Evolutionary conservation across 2,329 filamentous ascomycete species (phyloP).

Genomic region (Sarocladiaceae sp.): DNA sequence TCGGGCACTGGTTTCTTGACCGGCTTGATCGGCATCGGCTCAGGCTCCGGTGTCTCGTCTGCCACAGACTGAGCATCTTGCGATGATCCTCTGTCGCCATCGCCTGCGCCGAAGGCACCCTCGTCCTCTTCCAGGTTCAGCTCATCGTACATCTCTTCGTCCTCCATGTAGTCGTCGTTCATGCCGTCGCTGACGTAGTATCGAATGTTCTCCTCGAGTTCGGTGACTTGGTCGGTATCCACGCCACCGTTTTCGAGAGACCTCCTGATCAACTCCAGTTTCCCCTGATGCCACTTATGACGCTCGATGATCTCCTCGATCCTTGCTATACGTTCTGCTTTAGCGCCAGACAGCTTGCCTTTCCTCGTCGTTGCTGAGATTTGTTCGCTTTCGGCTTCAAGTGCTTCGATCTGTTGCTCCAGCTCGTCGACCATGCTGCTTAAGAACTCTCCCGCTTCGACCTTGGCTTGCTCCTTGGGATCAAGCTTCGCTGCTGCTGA

Average conservation of each 20-base stretch:
- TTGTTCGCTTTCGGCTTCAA: constrained; percentile 84
- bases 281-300: constrained; percentile 95
- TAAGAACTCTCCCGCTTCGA: constrained; percentile 83
- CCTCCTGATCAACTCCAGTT: constrained; percentile 84
- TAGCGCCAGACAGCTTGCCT: constrained; percentile 80
- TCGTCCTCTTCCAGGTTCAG: constrained; percentile 91
- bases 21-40: constrained; percentile 28
- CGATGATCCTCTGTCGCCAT: constrained; percentile 86
- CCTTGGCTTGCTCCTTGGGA: constrained; percentile 95
- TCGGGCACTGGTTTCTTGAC: constrained; percentile 41
- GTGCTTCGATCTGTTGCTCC: constrained; percentile 85
- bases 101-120: constrained; percentile 76
- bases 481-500: constrained; percentile 90
- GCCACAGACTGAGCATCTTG: constrained; percentile 92
- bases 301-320: constrained; percentile 81
- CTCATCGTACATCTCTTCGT: constrained; percentile 94
- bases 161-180: constrained; percentile 86
- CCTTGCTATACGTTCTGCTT: constrained; percentile 82
- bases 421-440: constrained; percentile 85
- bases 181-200: constrained; percentile 93
- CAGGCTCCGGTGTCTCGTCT: constrained; percentile 67
- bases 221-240: constrained; percentile 80
- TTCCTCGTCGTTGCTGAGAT: constrained; percentile 91
- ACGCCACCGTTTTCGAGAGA: constrained; percentile 90
- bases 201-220: constrained; percentile 85